These are phyloP conservation scores for Musa itinerans DNA, from an alignment of 176 grass and related monocot species.

Conservation along the genomic window DNA sequence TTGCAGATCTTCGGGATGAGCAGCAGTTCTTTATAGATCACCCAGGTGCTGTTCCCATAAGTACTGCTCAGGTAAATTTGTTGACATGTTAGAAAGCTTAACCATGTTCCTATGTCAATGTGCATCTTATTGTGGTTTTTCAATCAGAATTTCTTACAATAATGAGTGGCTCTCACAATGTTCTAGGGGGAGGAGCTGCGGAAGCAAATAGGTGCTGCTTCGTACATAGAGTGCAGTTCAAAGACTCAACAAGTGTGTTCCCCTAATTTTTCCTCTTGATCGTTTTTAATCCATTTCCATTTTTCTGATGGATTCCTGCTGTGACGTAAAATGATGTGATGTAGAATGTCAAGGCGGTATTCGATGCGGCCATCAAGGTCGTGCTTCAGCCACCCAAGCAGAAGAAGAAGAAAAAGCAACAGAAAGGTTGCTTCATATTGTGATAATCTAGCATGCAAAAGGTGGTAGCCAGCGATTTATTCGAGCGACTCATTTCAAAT, in stretches of 20 bases:
- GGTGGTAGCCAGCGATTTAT: too few species aligned
- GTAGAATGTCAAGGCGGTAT: conserved; percentile 35
- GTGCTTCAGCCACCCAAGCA: background rate
- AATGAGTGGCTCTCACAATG: too few species aligned
- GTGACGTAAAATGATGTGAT: background rate
- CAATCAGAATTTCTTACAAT: too few species aligned
- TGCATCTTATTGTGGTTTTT: too few species aligned
- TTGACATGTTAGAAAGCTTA: too few species aligned
- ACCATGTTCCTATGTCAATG: too few species aligned
- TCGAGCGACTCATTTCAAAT: too few species aligned
- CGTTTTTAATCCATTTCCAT: background rate
- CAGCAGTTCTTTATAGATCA: conserved; percentile 4
- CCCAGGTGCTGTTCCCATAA: background rate
- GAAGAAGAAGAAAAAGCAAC: background rate
- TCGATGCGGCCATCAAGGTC: conserved; percentile 34
- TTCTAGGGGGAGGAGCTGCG: conserved; percentile 30
- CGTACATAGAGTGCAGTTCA: conserved; percentile 35
- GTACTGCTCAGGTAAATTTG: background rate
- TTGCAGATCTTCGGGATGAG: background rate
- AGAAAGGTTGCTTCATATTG: background rate
- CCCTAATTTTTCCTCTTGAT: background rate
- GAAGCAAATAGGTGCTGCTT: conserved; percentile 28
- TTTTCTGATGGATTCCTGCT: too few species aligned
- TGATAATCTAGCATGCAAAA: background rate
- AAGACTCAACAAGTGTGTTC: conserved; percentile 33